Conservation (phyloP, 2,329 filamentous ascomycete species). For the Penicillium brevicompactum region DNA sequence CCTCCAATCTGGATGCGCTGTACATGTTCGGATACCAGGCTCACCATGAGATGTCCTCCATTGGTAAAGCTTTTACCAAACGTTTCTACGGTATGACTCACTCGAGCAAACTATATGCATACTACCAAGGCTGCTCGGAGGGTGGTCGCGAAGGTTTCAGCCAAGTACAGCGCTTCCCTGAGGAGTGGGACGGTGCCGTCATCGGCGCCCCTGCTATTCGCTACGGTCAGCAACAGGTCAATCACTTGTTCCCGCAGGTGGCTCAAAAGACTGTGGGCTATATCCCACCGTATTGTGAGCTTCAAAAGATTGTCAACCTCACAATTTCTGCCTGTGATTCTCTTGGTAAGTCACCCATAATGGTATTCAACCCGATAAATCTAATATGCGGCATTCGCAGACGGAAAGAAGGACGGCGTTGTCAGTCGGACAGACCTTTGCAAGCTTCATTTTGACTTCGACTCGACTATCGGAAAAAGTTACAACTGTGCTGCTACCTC, state of each 20-base stretch:
- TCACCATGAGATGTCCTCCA: neutral
- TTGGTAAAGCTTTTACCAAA: neutral
- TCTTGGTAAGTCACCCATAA: neutral
- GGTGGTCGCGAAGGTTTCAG: neutral
- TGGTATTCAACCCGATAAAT: neutral
- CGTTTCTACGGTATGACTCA: neutral
- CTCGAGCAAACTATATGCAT: neutral
- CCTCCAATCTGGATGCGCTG: neutral
- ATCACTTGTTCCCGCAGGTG: constrained; percentile 1
- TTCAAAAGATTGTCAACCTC: constrained; percentile 7
- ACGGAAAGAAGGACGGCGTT: constrained; percentile 3
- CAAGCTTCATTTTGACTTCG: constrained; percentile 1
- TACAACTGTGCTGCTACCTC: constrained; percentile 1
- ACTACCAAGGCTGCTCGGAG: neutral
- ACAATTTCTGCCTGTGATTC: constrained; percentile 9
- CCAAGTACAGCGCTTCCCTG: neutral
- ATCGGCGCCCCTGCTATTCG: constrained; percentile 7
- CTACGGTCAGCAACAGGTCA: constrained; percentile 7
- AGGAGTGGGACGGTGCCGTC: constrained; percentile 3
- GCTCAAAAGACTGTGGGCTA: constrained; percentile 1
- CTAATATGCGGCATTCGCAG: neutral
- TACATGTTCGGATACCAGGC: neutral
- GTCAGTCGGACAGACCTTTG: constrained; percentile 2
- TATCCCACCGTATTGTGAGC: constrained; percentile 7
- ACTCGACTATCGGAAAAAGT: neutral